Evolutionary conservation across 140 eudicot genomes (phyloP).

Genomic region (Cichorium intybus): DNA sequence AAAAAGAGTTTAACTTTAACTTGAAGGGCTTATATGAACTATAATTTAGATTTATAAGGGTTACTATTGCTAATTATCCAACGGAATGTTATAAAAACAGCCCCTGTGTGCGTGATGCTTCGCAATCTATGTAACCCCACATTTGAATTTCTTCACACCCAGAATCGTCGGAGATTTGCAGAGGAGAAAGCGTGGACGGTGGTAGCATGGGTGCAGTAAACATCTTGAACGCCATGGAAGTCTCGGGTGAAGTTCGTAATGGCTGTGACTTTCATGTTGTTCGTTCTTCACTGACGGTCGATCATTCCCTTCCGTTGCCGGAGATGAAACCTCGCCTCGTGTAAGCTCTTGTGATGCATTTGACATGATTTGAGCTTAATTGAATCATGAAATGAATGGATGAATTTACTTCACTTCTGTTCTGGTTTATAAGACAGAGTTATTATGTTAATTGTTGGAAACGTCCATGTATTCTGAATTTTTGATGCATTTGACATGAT

Average conservation of each 20-base stretch:
- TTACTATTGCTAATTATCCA: background rate
- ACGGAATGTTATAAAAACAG: constrained; percentile 6
- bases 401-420: background rate
- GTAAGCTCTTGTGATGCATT: constrained; percentile 32
- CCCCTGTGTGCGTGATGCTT: background rate
- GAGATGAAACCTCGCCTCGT: constrained; percentile 63
- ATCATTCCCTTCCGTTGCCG: constrained; percentile 60
- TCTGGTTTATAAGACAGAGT: background rate
- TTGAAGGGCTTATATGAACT: background rate
- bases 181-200: background rate
- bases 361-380: background rate
- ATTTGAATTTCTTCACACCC: constrained; percentile 16
- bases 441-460: background rate
- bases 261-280: constrained; percentile 35
- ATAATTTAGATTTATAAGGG: background rate
- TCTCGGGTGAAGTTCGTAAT: constrained; percentile 44
- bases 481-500: constrained; percentile 12
- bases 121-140: constrained; percentile 10
- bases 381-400: background rate
- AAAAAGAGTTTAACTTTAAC: background rate
- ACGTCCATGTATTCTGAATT: background rate
- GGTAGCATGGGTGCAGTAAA: constrained; percentile 28
- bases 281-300: constrained; percentile 59
- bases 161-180: background rate
- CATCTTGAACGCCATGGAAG: constrained; percentile 62